Conservation (phyloP, 2,329 filamentous ascomycete genomes). For the Claviceps spartinae region DNA sequence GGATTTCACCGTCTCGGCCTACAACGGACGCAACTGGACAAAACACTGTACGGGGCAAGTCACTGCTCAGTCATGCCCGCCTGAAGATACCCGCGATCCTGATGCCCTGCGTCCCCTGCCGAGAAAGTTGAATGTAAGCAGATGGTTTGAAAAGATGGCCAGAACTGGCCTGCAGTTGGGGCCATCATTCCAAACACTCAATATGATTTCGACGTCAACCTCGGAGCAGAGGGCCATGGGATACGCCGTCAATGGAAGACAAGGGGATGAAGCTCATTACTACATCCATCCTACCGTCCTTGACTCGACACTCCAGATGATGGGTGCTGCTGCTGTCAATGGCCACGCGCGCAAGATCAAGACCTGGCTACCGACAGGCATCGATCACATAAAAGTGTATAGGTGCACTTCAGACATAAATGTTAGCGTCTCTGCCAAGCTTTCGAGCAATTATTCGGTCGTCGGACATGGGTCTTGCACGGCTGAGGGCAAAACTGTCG, state of each 20-base stretch:
- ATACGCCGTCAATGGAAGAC: neutral
- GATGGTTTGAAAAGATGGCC: neutral
- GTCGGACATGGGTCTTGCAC: neutral
- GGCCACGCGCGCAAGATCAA: neutral
- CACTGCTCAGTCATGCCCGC: neutral
- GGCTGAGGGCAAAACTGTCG: neutral
- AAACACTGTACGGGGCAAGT: slow-evolving; percentile 7
- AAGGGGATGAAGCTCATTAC: neutral
- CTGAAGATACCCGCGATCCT: neutral
- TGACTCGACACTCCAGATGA: neutral
- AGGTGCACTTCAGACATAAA: neutral
- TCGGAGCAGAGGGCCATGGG: neutral
- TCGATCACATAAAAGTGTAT: neutral
- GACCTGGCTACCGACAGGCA: neutral
- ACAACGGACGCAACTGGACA: slow-evolving; percentile 11
- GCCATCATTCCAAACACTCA: neutral
- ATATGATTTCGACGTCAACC: neutral
- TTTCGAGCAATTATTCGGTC: neutral
- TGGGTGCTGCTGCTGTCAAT: neutral
- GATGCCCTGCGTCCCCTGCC: neutral
- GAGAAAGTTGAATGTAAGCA: neutral
- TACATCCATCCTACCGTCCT: neutral
- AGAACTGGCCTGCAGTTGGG: neutral
- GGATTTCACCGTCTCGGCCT: slow-evolving; percentile 17
- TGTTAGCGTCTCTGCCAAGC: neutral